Percentiles rank a stretch among this genome's conserved stretches.
Conservation (phyloP, 2,329 filamentous ascomycete genomes). For the Lasiodiplodia sp. region DNA sequence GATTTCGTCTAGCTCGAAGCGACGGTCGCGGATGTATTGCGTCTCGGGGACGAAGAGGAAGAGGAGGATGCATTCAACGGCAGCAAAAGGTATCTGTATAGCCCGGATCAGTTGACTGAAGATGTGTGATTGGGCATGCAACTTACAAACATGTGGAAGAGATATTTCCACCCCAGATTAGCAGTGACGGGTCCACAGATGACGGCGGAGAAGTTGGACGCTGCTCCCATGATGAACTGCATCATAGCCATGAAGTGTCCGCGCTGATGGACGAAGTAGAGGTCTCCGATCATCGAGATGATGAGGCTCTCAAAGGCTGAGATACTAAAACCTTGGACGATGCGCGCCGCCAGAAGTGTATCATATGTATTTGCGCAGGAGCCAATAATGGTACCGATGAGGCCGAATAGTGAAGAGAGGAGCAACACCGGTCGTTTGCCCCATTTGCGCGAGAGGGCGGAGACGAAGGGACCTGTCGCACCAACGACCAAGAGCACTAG, state of each 20-base stretch:
- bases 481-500: slow-evolving; percentile 45
- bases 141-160: slow-evolving; percentile 55
- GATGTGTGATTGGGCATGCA: slow-evolving; percentile 42
- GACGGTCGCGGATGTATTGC: slow-evolving; percentile 53
- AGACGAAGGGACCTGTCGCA: slow-evolving; percentile 38
- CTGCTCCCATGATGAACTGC: slow-evolving; percentile 40
- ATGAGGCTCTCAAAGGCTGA: slow-evolving; percentile 47
- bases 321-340: slow-evolving; percentile 53
- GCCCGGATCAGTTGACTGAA: slow-evolving; percentile 47
- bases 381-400: slow-evolving; percentile 42
- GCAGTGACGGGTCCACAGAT: slow-evolving; percentile 16
- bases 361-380: slow-evolving; percentile 56
- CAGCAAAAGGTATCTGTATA: slow-evolving; percentile 41
- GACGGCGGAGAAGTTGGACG: slow-evolving; percentile 27
- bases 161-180: slow-evolving; percentile 57
- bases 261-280: slow-evolving; percentile 59
- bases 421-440: slow-evolving; percentile 57
- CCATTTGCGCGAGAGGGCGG: slow-evolving; percentile 54
- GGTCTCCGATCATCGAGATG: slow-evolving; percentile 52
- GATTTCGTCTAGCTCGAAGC: slow-evolving; percentile 32
- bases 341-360: slow-evolving; percentile 52
- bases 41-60: slow-evolving; percentile 62
- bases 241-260: slow-evolving; percentile 58
- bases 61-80: slow-evolving; percentile 52
- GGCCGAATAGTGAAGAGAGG: slow-evolving; percentile 43